Evolutionary conservation across 768 basidiomycete genomes (phyloP).

Genomic region (Panaeolus papilionaceus): DNA sequence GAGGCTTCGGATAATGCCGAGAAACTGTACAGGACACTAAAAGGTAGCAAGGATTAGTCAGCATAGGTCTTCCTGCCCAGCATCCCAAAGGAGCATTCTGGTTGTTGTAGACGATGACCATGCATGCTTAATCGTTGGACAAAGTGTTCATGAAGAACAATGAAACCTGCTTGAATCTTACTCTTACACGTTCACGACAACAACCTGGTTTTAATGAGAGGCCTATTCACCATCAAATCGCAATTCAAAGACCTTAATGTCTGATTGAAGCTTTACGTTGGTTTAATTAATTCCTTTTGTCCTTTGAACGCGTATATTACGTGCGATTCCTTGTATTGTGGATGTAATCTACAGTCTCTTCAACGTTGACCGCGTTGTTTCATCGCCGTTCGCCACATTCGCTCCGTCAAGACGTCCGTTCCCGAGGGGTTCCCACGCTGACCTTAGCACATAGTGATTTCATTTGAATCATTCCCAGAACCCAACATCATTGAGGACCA

Average conservation of each 20-base stretch:
- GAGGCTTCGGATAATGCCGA: constrained; percentile 48
- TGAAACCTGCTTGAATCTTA: not conserved
- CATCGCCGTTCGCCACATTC: constrained; percentile 4
- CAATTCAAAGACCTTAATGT: not conserved
- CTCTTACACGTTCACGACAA: not conserved
- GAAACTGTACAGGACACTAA: constrained; percentile 48
- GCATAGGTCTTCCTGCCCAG: constrained; percentile 19
- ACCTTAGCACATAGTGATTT: not conserved
- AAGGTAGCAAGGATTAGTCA: constrained; percentile 30
- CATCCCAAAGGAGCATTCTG: constrained; percentile 5
- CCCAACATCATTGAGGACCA: constrained; percentile 12
- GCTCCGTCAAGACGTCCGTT: not conserved
- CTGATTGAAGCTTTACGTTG: not conserved
- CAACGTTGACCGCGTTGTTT: not conserved
- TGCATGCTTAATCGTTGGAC: not conserved
- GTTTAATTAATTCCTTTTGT: not conserved
- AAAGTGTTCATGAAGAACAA: not conserved
- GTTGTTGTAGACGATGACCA: not conserved
- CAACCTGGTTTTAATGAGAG: not conserved
- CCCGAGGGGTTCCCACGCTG: constrained; percentile 13
- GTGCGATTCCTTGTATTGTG: not conserved
- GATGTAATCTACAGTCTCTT: constrained; percentile 5
- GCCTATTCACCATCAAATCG: not conserved
- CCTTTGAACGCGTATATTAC: not conserved
- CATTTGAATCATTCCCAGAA: constrained; percentile 13